phyloP scores from a whole-genome alignment of 176 grass and related monocot species.

The Cocos nucifera region DNA sequence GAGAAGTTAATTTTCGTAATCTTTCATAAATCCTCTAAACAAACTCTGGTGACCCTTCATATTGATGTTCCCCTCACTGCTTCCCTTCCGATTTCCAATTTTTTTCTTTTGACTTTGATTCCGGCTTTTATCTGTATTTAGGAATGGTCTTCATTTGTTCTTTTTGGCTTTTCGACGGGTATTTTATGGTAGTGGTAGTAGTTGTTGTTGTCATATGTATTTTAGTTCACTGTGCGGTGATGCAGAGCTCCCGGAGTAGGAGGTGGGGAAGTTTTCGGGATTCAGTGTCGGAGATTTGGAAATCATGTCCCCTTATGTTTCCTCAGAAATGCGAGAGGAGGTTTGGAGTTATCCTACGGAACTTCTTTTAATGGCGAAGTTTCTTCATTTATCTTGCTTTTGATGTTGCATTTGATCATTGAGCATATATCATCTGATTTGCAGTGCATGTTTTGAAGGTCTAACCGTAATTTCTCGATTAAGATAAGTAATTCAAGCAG shows the following conservation, averaged over 20 bases:
- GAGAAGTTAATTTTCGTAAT: no score
- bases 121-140: no score
- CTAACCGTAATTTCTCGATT: no score
- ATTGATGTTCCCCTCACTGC: no score
- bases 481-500: no score
- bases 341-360: background rate
- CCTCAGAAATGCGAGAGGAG: conserved; percentile 1
- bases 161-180: no score
- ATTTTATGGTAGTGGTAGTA: background rate
- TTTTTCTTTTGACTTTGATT: no score
- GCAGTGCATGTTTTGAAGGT: no score
- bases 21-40: no score
- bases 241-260: background rate
- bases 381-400: background rate
- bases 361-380: background rate
- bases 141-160: no score
- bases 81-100: no score
- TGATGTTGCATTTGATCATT: background rate
- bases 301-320: background rate
- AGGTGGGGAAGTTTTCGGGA: background rate
- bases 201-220: background rate
- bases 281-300: background rate
- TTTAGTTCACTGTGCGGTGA: background rate
- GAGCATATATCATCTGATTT: background rate
- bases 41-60: no score